Evolutionary conservation across 2,329 filamentous ascomycete species (phyloP).

Genomic region (Dactylonectria macrodidyma): DNA sequence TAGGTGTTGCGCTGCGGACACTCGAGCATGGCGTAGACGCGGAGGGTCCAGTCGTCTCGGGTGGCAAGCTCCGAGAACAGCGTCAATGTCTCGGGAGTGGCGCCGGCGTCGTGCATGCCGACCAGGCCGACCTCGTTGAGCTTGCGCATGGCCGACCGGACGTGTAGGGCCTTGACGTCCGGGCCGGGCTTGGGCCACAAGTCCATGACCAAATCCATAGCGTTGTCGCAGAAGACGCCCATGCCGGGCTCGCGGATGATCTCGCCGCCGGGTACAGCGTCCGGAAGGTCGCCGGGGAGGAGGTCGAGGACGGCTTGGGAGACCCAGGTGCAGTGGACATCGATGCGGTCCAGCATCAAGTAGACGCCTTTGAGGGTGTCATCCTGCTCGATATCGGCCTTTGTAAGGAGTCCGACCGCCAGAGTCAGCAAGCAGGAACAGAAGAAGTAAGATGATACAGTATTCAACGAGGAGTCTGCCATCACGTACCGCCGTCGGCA

Average conservation of each 20-base stretch:
- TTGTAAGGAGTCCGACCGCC: not conserved
- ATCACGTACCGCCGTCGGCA: constrained; percentile 73
- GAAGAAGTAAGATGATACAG: not conserved
- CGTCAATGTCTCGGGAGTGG: constrained; percentile 66
- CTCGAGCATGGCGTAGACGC: constrained; percentile 79
- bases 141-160: constrained; percentile 72
- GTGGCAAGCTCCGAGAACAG: constrained; percentile 68
- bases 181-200: constrained; percentile 70
- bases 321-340: constrained; percentile 80
- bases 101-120: constrained; percentile 79
- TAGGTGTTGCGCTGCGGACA: constrained; percentile 76
- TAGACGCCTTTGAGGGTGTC: constrained; percentile 68
- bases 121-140: constrained; percentile 77
- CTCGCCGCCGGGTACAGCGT: constrained; percentile 74
- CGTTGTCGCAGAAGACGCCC: constrained; percentile 82
- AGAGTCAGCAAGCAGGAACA: not conserved
- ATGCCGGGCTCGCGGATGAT: constrained; percentile 72
- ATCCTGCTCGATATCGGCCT: constrained; percentile 70
- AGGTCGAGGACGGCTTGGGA: constrained; percentile 74
- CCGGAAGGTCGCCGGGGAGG: constrained; percentile 66
- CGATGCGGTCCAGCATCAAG: constrained; percentile 79
- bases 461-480: not conserved
- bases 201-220: constrained; percentile 73
- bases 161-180: constrained; percentile 67
- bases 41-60: constrained; percentile 68